phyloP scores from a whole-genome alignment of 2,329 filamentous ascomycete genomes.

The Bipolaris gigantea region DNA sequence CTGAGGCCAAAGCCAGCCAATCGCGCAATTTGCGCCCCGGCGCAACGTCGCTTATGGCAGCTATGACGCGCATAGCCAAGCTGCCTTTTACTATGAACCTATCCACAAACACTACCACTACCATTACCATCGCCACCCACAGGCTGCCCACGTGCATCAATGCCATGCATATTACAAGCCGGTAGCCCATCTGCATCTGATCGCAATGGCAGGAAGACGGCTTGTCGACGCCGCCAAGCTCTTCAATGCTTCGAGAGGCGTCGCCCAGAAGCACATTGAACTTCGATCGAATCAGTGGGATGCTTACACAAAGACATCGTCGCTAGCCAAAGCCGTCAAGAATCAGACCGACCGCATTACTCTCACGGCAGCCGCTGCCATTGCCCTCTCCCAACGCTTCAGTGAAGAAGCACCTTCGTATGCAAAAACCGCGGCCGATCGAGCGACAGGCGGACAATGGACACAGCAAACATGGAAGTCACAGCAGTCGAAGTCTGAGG shows the following conservation, averaged over 20 bases:
- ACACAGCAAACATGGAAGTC: constrained; percentile 14
- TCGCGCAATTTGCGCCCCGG: constrained; percentile 3
- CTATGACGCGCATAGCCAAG: constrained; percentile 38
- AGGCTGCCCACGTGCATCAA: background rate
- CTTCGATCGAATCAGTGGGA: constrained; percentile 65
- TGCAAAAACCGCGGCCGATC: constrained; percentile 27
- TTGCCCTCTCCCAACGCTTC: constrained; percentile 60
- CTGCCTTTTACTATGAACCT: background rate
- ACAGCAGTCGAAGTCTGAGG: background rate
- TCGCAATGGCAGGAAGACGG: constrained; percentile 55
- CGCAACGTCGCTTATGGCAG: constrained; percentile 22
- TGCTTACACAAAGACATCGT: constrained; percentile 65
- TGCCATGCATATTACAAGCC: constrained; percentile 18
- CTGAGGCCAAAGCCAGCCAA: constrained; percentile 2
- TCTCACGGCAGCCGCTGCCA: constrained; percentile 62
- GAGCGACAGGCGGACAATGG: constrained; percentile 21
- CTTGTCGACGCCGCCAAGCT: constrained; percentile 56
- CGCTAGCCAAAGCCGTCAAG: constrained; percentile 64
- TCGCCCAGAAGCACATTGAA: constrained; percentile 58
- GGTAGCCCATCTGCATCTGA: constrained; percentile 16
- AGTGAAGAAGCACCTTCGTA: constrained; percentile 53
- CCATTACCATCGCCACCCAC: background rate
- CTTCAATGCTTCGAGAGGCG: constrained; percentile 51
- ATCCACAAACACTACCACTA: background rate
- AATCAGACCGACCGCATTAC: constrained; percentile 63